Conservation (phyloP, 345 rosid genomes). For the Heritiera fomes region DNA sequence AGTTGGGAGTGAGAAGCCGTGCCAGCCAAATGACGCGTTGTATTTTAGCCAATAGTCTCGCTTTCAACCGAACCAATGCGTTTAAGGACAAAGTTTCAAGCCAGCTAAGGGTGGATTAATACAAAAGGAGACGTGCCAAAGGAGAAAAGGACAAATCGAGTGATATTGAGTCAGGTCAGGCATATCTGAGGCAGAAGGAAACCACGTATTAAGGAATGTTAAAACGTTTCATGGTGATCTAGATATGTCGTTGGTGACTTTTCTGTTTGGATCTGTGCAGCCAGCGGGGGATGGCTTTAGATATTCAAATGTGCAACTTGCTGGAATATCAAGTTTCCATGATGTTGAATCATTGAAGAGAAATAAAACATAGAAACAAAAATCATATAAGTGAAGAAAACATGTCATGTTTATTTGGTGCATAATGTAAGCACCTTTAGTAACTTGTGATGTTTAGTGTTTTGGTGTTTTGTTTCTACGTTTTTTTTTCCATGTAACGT, state of each 20-base stretch:
- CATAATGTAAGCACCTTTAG: neutral
- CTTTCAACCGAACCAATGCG: conserved; percentile 2
- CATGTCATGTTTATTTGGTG: conserved; percentile 7
- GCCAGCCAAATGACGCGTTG: conserved; percentile 25
- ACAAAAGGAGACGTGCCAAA: neutral
- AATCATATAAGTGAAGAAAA: neutral
- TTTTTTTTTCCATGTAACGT: neutral
- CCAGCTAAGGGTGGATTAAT: conserved; percentile 25
- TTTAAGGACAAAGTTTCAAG: neutral
- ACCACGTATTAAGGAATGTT: conserved; percentile 19
- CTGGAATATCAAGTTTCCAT: neutral
- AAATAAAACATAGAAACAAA: neutral
- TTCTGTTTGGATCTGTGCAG: neutral
- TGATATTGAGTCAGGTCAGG: neutral
- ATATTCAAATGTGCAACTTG: neutral
- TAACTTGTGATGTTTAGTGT: neutral
- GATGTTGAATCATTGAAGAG: neutral
- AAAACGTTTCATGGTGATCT: neutral
- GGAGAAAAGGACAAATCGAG: conserved; percentile 10
- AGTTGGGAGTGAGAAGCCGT: neutral
- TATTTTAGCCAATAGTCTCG: neutral
- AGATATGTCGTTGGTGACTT: neutral
- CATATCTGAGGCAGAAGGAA: neutral
- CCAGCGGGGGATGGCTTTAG: neutral
- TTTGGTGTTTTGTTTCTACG: neutral